phyloP scores from a whole-genome alignment of 2,329 filamentous ascomycete species.

The Podosphaera aphanis region DNA sequence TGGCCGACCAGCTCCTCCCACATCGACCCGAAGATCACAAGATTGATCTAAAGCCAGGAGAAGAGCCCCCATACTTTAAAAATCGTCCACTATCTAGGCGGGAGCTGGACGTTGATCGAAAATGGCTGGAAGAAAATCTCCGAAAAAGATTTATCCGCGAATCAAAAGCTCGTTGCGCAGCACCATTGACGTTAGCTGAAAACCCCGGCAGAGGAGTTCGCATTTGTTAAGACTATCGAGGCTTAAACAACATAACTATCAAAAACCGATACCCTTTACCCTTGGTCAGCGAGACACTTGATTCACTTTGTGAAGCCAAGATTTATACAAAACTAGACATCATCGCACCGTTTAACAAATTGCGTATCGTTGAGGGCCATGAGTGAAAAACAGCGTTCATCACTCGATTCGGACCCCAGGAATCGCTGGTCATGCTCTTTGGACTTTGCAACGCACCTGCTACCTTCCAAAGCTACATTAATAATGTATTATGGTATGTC shows the following conservation, averaged over 20 bases:
- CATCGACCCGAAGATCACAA: too few species aligned
- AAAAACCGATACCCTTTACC: background rate
- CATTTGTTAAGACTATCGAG: background rate
- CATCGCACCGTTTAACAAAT: slow-evolving; percentile 2
- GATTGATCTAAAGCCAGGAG: too few species aligned
- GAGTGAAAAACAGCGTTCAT: slow-evolving; percentile 7
- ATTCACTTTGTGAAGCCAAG: background rate
- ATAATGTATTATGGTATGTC: background rate
- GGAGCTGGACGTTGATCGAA: too few species aligned
- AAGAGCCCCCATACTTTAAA: too few species aligned
- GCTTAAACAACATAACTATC: background rate
- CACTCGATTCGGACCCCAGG: background rate
- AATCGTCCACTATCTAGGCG: too few species aligned
- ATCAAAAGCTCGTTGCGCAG: too few species aligned
- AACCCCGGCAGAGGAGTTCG: background rate
- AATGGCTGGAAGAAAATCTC: too few species aligned
- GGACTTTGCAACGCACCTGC: too few species aligned
- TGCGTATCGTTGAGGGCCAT: slow-evolving; percentile 4
- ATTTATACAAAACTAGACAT: slow-evolving; percentile 2
- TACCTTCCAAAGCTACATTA: slow-evolving; percentile 2
- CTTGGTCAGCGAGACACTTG: background rate
- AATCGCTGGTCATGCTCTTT: background rate
- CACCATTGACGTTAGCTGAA: background rate
- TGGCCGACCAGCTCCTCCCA: too few species aligned
- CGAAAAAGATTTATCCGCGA: too few species aligned